These are phyloP conservation scores for Lactifluus rugatus DNA, from an alignment of 768 basidiomycete genomes.

Conservation along the genomic window DNA sequence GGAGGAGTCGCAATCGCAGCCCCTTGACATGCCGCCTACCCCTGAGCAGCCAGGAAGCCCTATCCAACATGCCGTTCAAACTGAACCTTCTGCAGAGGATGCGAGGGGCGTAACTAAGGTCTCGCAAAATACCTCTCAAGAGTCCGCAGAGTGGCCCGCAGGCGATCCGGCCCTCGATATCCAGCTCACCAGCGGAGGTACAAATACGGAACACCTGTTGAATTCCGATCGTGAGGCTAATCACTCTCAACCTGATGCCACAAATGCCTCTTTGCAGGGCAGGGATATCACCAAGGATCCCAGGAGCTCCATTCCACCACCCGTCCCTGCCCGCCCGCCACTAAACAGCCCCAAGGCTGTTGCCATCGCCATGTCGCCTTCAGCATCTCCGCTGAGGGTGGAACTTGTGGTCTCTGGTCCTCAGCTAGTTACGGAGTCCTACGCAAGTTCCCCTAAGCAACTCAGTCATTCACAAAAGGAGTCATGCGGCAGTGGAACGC, in stretches of 20 bases:
- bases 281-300: background rate
- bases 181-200: background rate
- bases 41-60: background rate
- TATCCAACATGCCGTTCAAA: background rate
- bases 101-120: background rate
- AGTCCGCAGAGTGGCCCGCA: background rate
- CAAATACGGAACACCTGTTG: background rate
- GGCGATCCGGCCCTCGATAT: background rate
- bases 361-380: background rate
- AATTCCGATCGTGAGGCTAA: background rate
- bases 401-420: background rate
- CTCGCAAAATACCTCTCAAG: background rate
- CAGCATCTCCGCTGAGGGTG: background rate
- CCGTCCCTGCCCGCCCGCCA: background rate
- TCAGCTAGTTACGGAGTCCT: background rate
- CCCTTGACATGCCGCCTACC: background rate
- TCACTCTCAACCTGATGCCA: background rate
- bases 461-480: background rate
- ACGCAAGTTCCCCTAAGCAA: background rate
- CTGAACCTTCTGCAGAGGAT: background rate
- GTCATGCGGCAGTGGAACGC: background rate
- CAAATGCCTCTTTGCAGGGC: background rate
- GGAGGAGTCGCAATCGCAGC: conserved; percentile 15
- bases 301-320: background rate
- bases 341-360: background rate